These are phyloP conservation scores for Phalaenopsis hybrid DNA, from an alignment of 116 monocot species.

Conservation along the genomic window DNA sequence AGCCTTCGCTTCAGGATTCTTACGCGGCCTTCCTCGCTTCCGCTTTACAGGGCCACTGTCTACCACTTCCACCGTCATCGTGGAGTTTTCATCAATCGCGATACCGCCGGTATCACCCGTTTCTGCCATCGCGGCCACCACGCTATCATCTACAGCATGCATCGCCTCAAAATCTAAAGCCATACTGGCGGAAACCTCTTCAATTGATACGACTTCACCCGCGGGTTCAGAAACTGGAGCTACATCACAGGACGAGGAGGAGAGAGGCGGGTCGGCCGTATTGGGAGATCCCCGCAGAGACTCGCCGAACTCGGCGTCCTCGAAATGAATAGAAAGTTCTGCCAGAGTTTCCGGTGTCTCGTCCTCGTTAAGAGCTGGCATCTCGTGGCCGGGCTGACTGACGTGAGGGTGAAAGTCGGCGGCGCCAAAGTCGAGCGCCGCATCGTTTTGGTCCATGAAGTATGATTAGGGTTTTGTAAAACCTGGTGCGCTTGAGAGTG, in stretches of 20 bases:
- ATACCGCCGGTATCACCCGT: not conserved
- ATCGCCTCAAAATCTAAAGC: not conserved
- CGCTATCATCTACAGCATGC: not conserved
- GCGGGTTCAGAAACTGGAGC: not conserved
- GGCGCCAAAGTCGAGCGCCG: not conserved
- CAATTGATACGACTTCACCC: not conserved
- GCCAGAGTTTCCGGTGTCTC: not conserved
- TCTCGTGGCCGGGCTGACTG: not conserved
- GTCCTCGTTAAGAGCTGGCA: not conserved
- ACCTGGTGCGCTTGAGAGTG: not conserved
- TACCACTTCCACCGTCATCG: not conserved
- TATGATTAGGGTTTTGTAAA: not conserved
- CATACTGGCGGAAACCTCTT: not conserved
- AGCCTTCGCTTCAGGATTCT: not conserved
- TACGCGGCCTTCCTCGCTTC: slow-evolving; percentile 21
- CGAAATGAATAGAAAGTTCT: not conserved
- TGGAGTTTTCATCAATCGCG: not conserved
- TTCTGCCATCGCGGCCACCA: not conserved
- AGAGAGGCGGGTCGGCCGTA: not conserved
- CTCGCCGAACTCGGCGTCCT: not conserved
- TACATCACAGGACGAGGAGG: not conserved
- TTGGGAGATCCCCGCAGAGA: not conserved
- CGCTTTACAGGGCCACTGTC: slow-evolving; percentile 11
- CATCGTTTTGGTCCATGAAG: not conserved
- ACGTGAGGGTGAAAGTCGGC: not conserved